Evolutionary conservation across 1,284 basidiomycete species (phyloP), one percentile per base, ranked within the genome.

Genomic region (Volvariella volvacea): DNA sequence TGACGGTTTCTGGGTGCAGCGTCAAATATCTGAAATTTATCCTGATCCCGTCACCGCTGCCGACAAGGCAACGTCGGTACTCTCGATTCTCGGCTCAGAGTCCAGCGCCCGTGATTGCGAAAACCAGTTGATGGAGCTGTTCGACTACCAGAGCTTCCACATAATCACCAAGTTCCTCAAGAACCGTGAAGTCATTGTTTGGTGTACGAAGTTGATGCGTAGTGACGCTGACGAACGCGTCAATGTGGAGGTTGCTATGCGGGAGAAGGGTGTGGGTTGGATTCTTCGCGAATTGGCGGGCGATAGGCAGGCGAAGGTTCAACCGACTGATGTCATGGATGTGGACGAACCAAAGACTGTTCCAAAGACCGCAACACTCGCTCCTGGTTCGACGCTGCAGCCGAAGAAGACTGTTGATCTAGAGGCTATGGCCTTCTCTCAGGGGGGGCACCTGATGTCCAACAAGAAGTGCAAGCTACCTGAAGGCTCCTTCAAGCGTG

Each of bases 381-480:
- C 87, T 0, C 91, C 93, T 3, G 92, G 92, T 1, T 89, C 91
- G 0, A 86, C 84, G 0, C 80, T 91, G 0, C 86, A 91, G 55
- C 95, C 95, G 1, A 91, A 92, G 54, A 78, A 76, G 34, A 84
- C 78, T 0, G 78, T 99, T 33, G 96, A 99, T 62, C 76, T 99
- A 44, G 94, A 97, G 57, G 80, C 84, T 44, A 92, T 99, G 88
- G 86, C 91, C 10, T 99, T 99, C 67, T 83, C 83, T 41, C 93
- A 98, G 58, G 96, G 95, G 19, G 92, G 91, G 0, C 94, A 97
- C 52, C 71, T 98, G 50, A 99, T 98, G 90, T 92, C 92, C 16
- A 96, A 97, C 68, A 96, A 98, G 66, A 98, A 97, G 68, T 92
- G 90, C 66, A 96, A 94, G 58, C 82, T 99, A 3, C 96, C 95